Evolutionary conservation across 1,284 basidiomycete genomes (phyloP).

Genomic region (Cutaneotrichosporon mucoides): DNA sequence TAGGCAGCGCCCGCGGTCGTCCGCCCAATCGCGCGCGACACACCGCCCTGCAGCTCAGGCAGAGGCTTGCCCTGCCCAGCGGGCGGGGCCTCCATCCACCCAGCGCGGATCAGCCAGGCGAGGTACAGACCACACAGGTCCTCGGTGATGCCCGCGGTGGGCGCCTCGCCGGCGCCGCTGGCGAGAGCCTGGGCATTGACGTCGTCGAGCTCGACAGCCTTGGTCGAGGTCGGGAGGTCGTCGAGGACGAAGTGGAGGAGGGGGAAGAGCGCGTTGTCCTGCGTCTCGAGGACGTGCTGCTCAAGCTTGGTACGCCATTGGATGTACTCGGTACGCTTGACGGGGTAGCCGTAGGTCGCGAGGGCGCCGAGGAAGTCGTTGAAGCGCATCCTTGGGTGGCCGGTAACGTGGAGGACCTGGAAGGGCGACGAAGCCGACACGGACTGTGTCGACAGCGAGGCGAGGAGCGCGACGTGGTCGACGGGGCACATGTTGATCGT

Average conservation of each 20-base stretch:
- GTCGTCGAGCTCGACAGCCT: conserved; percentile 88
- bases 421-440: conserved; percentile 52
- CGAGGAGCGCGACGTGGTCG: conserved; percentile 87
- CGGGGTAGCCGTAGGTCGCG: conserved; percentile 72
- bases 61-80: conserved; percentile 31
- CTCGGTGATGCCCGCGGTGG: conserved; percentile 68
- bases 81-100: conserved; percentile 71
- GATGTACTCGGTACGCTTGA: conserved; percentile 79
- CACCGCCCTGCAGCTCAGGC: conserved; percentile 45
- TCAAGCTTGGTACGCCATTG: conserved; percentile 89
- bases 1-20: conserved; percentile 36
- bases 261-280: conserved; percentile 97
- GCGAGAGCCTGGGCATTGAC: conserved; percentile 70
- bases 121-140: conserved; percentile 80
- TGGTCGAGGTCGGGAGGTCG: conserved; percentile 93
- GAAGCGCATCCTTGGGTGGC: conserved; percentile 81
- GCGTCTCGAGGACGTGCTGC: conserved; percentile 85
- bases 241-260: conserved; percentile 95
- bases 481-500: conserved; percentile 98
- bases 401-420: conserved; percentile 81
- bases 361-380: conserved; percentile 80
- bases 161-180: conserved; percentile 51
- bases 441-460: conserved; percentile 63
- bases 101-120: conserved; percentile 87
- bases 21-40: conserved; percentile 47